These are phyloP conservation scores for Epichloe hybrida DNA, from an alignment of 2,329 filamentous ascomycete species.

Conservation along the genomic window DNA sequence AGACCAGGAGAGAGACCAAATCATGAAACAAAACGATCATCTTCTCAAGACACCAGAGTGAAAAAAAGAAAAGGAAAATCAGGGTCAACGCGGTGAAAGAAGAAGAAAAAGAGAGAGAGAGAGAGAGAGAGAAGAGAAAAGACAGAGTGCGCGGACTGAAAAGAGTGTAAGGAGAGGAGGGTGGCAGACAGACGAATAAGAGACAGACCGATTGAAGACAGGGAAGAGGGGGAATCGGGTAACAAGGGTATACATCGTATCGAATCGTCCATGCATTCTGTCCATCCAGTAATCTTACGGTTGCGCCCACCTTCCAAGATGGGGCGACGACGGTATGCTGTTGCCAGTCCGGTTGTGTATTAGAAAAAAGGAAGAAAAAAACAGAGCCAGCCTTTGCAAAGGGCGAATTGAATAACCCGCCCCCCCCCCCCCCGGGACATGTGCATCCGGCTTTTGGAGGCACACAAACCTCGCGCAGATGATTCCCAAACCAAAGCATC, in stretches of 20 bases:
- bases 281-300: constrained; percentile 20
- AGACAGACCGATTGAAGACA: constrained; percentile 7
- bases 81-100: constrained; percentile 4
- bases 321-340: constrained; percentile 15
- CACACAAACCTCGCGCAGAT: no score
- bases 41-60: background rate
- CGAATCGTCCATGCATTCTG: constrained; percentile 32
- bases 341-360: constrained; percentile 27
- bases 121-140: background rate
- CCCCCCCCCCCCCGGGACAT: no score
- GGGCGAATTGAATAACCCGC: background rate
- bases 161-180: constrained; percentile 7
- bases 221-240: constrained; percentile 14
- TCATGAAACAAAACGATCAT: background rate
- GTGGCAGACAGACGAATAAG: constrained; percentile 6
- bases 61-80: constrained; percentile 1
- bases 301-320: constrained; percentile 3
- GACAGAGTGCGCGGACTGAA: background rate
- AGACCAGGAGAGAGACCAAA: background rate
- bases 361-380: constrained; percentile 15
- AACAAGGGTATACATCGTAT: constrained; percentile 31
- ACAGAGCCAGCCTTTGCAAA: constrained; percentile 7
- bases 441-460: no score
- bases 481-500: no score
- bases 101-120: no score